Conservation (phyloP, 805 yeast genomes). For the Lachancea meyersii region DNA sequence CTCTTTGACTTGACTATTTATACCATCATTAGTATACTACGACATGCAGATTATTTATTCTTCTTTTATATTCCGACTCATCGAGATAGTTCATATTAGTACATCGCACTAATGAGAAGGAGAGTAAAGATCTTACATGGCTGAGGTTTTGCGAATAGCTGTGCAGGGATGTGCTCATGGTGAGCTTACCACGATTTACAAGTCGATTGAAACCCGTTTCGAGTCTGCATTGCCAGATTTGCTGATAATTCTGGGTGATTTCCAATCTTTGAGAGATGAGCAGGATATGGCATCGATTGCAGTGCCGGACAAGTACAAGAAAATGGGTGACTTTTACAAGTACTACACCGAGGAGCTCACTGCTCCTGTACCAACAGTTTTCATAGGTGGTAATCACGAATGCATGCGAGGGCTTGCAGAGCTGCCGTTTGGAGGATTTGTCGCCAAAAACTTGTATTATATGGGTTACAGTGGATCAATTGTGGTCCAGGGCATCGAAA, state of each 20-base stretch:
- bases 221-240: conserved; percentile 35
- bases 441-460: conserved; percentile 79
- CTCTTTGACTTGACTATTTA: conserved; percentile 1
- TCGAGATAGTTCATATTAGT: not conserved
- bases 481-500: conserved; percentile 67
- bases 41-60: conserved; percentile 3
- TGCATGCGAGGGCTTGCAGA: conserved; percentile 71
- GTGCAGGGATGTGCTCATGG: conserved; percentile 93
- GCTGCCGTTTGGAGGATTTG: conserved; percentile 85
- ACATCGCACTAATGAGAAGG: not conserved
- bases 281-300: conserved; percentile 64
- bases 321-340: conserved; percentile 70
- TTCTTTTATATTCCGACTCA: not conserved
- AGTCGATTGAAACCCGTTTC: conserved; percentile 17
- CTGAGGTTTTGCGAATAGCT: conserved; percentile 42
- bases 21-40: conserved; percentile 1
- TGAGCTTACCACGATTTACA: conserved; percentile 55
- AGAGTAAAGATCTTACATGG: not conserved
- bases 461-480: conserved; percentile 73
- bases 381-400: conserved; percentile 96
- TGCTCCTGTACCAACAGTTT: conserved; percentile 75
- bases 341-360: conserved; percentile 52
- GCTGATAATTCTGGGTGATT: conserved; percentile 83
- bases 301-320: conserved; percentile 72
- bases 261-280: conserved; percentile 66